Percentiles rank a stretch among this genome's conserved stretches.
Evolutionary conservation across 192 early-diverging fungal genomes (phyloP).

Genomic region (Coemansia sp.): DNA sequence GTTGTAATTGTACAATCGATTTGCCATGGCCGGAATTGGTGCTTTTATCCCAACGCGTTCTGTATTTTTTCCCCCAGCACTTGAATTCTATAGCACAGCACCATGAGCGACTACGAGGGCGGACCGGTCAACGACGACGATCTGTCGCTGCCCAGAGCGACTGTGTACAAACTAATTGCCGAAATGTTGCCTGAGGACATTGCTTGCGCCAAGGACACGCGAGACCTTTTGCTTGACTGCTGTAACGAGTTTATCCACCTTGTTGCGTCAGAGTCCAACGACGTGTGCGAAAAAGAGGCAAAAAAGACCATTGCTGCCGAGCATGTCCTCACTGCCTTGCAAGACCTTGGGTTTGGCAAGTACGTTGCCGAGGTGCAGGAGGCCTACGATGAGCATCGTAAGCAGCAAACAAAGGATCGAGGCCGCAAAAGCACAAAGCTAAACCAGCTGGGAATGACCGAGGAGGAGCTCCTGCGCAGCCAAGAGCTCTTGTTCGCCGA

Average conservation of each 20-base stretch:
- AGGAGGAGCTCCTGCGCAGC: constrained; percentile 77
- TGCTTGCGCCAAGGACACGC: constrained; percentile 90
- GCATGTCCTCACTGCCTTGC: constrained; percentile 85
- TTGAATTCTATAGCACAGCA: not conserved
- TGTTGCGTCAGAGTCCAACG: constrained; percentile 91
- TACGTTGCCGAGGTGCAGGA: constrained; percentile 86
- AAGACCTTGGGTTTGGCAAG: constrained; percentile 87
- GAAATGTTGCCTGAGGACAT: constrained; percentile 94
- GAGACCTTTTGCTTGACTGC: constrained; percentile 93
- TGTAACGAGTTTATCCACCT: constrained; percentile 96
- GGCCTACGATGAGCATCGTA: constrained; percentile 84
- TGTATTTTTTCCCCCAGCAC: not conserved
- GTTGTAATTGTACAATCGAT: too few relatives aligned
- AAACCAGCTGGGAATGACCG: constrained; percentile 75
- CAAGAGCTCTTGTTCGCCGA: constrained; percentile 90
- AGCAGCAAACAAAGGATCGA: constrained; percentile 74
- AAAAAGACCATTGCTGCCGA: constrained; percentile 98
- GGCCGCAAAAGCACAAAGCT: constrained; percentile 73
- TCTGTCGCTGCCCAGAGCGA: constrained; percentile 90
- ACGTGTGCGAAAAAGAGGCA: constrained; percentile 91
- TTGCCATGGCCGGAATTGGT: not conserved
- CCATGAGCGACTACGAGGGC: constrained; percentile 64
- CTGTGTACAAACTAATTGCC: constrained; percentile 91
- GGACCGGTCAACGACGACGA: constrained; percentile 68
- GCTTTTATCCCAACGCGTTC: too few relatives aligned